phyloP scores from a whole-genome alignment of 164 flowering plant species.

The Protea cynaroides region DNA sequence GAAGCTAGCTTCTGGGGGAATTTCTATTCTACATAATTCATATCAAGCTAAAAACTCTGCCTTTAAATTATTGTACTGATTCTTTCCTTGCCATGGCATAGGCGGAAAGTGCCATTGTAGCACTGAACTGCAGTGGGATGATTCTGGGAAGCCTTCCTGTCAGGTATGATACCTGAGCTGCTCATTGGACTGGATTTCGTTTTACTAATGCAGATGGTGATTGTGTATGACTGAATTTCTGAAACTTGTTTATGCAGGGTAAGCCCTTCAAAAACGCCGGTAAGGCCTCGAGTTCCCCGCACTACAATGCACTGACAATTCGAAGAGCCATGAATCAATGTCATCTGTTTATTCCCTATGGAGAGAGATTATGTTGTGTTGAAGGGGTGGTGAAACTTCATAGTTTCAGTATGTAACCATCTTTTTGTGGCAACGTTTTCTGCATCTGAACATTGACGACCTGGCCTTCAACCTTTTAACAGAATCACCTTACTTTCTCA shows the following conservation, averaged over 20 bases:
- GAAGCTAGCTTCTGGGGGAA: neutral
- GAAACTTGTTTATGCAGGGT: constrained; percentile 43
- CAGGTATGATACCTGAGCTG: constrained; percentile 38
- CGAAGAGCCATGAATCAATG: neutral
- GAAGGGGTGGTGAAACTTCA: constrained; percentile 17
- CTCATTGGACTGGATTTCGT: neutral
- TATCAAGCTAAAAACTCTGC: neutral
- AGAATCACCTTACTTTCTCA: neutral
- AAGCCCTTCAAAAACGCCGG: constrained; percentile 99
- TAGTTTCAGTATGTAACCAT: constrained; percentile 10
- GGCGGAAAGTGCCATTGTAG: constrained; percentile 96
- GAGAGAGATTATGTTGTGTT: constrained; percentile 9
- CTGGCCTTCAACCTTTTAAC: constrained; percentile 6
- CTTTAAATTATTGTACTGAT: neutral
- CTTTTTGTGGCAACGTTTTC: constrained; percentile 11
- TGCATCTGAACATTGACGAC: constrained; percentile 4
- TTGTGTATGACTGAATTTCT: neutral
- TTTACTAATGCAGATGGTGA: neutral
- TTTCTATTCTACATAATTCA: neutral
- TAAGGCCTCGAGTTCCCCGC: constrained; percentile 75
- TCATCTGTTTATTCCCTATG: constrained; percentile 7
- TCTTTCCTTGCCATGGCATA: constrained; percentile 26
- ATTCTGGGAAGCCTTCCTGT: constrained; percentile 73
- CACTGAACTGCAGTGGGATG: constrained; percentile 82
- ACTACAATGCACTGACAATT: constrained; percentile 17